Percentiles rank a stretch among this genome's conserved stretches.
These are phyloP conservation scores for Pythium scleroteichum DNA, from an alignment of 352 stramenopile genomes.

Conservation along the genomic window DNA sequence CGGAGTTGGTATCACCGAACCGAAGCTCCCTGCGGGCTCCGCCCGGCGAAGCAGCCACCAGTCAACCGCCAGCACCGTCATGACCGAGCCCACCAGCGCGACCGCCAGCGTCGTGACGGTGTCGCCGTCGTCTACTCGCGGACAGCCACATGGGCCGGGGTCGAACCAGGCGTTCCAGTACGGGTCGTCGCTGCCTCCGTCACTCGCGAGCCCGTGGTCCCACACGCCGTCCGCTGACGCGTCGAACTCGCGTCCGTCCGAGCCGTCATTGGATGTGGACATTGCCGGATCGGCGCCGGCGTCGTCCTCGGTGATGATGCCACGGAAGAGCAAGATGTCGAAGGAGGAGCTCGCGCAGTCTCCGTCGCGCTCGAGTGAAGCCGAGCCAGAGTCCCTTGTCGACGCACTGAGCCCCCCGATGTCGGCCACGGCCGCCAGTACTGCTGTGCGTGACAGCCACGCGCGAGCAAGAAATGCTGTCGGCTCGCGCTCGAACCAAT, in stretches of 20 bases:
- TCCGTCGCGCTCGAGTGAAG: conserved; percentile 7
- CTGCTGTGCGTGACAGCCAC: conserved; percentile 8
- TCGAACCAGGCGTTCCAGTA: conserved; percentile 13
- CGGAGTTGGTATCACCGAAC: neutral
- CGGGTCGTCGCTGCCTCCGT: conserved; percentile 15
- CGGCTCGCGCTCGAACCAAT: conserved; percentile 20
- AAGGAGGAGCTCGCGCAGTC: neutral
- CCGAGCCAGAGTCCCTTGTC: conserved; percentile 11
- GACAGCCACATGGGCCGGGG: conserved; percentile 7
- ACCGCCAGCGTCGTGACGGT: conserved; percentile 28
- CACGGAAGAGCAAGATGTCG: neutral
- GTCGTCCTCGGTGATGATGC: conserved; percentile 26
- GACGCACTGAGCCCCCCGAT: conserved; percentile 12
- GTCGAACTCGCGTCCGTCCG: conserved; percentile 6
- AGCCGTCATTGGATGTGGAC: conserved; percentile 6
- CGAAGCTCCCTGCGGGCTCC: conserved; percentile 10
- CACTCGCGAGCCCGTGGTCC: conserved; percentile 20
- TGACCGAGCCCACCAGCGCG: conserved; percentile 24
- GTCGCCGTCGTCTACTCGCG: conserved; percentile 21
- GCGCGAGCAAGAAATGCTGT: conserved; percentile 6
- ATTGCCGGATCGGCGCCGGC: conserved; percentile 21
- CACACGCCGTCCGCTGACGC: conserved; percentile 7
- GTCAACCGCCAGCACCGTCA: conserved; percentile 21
- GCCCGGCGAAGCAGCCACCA: conserved; percentile 24
- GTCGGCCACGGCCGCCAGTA: conserved; percentile 13